Percentiles rank a stretch among this genome's conserved stretches.
Conservation (phyloP, 352 stramenopile species). For the Phytopythium montanum region DNA sequence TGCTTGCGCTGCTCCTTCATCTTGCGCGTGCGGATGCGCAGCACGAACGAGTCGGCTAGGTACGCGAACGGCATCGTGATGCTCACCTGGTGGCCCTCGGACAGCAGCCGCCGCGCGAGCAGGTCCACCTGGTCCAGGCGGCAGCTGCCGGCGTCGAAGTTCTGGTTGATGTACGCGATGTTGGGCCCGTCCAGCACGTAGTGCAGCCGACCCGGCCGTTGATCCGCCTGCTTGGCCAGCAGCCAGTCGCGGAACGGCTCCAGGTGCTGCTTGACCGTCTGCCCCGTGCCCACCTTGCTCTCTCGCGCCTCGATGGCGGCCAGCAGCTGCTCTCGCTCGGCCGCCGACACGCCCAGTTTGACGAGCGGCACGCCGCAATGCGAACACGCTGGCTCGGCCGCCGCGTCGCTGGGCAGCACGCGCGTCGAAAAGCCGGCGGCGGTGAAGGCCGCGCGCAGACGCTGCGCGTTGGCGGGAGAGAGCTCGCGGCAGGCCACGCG, state of each 20-base stretch:
- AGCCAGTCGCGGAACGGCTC: constrained; percentile 69
- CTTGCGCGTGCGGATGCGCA: constrained; percentile 56
- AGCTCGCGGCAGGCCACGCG: constrained; percentile 54
- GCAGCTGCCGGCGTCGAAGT: constrained; percentile 90
- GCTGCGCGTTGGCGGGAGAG: constrained; percentile 36
- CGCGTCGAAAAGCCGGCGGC: constrained; percentile 28
- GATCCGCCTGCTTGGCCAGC: constrained; percentile 20
- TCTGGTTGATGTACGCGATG: constrained; percentile 97
- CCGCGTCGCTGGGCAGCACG: constrained; percentile 33
- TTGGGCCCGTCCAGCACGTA: constrained; percentile 97
- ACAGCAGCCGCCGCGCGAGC: constrained; percentile 82
- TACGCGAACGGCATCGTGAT: constrained; percentile 74
- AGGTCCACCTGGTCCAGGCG: constrained; percentile 95
- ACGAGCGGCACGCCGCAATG: constrained; percentile 33
- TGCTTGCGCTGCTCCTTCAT: constrained; percentile 38
- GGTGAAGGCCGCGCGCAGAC: constrained; percentile 38
- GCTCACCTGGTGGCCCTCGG: constrained; percentile 69
- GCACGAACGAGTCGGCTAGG: constrained; percentile 55
- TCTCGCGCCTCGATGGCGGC: constrained; percentile 51
- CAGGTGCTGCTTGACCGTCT: constrained; percentile 52
- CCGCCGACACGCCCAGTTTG: constrained; percentile 38
- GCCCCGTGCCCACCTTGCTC: constrained; percentile 32
- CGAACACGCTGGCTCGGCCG: constrained; percentile 33
- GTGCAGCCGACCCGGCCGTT: constrained; percentile 36
- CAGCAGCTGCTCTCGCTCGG: constrained; percentile 44